Conservation (phyloP, 2,329 filamentous ascomycete species). For the Fusarium decemcellulare region DNA sequence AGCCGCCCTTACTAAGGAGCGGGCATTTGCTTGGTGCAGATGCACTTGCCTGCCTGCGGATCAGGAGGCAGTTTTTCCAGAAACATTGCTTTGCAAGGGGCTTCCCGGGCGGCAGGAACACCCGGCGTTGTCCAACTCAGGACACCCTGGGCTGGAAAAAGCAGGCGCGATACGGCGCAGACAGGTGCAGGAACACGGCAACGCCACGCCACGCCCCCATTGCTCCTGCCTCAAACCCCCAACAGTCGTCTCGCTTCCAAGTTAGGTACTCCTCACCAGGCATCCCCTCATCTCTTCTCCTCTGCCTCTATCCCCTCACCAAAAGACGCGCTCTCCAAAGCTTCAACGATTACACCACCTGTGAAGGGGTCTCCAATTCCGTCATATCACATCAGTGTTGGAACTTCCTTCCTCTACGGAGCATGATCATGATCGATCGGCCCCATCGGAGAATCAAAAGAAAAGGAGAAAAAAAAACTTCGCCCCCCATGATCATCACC, state of each 20-base stretch:
- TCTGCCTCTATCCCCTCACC: background rate
- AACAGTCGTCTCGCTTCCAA: conserved; percentile 1
- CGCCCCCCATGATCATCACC: background rate
- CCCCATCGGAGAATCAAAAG: background rate
- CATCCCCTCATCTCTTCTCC: conserved; percentile 11
- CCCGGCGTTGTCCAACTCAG: background rate
- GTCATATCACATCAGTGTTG: background rate
- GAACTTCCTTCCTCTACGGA: conserved; percentile 3
- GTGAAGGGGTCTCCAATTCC: too few relatives aligned
- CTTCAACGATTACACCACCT: background rate
- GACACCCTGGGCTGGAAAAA: background rate
- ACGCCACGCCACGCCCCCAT: conserved; percentile 21
- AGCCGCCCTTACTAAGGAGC: conserved; percentile 17
- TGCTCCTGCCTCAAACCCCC: conserved; percentile 14
- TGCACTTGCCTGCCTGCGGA: background rate
- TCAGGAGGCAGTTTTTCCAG: conserved; percentile 28
- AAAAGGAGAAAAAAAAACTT: background rate
- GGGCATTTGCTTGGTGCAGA: conserved; percentile 10
- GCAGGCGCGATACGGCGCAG: conserved; percentile 1
- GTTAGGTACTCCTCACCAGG: conserved; percentile 9
- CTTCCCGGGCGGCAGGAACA: conserved; percentile 11
- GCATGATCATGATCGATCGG: conserved; percentile 3
- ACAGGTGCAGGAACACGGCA: conserved; percentile 28
- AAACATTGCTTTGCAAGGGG: conserved; percentile 28
- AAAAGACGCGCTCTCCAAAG: background rate